These are phyloP conservation scores for Dendrobium nobile DNA, from an alignment of 106 monocot genomes.

Conservation along the genomic window DNA sequence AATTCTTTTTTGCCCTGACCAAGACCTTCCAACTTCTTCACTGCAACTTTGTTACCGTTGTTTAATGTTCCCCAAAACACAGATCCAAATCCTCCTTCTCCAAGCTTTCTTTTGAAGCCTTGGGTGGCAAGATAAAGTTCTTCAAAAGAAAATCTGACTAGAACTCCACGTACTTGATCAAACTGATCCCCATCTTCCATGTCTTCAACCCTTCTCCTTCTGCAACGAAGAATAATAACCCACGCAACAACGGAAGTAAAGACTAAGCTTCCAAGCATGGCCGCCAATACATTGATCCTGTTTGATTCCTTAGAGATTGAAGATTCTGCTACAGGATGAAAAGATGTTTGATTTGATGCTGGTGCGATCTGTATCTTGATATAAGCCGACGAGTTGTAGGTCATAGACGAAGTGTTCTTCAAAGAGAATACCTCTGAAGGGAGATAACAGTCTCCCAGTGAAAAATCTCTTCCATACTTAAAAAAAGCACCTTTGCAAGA, in stretches of 20 bases:
- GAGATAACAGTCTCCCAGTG: constrained; percentile 4
- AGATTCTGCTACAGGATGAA: background rate
- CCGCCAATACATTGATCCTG: background rate
- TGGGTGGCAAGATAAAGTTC: constrained; percentile 16
- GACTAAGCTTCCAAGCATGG: background rate
- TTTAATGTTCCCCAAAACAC: constrained; percentile 13
- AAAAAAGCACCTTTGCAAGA: constrained; percentile 33
- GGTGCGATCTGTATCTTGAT: constrained; percentile 25
- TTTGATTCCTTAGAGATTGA: background rate
- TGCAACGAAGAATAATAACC: background rate
- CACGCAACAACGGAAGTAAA: background rate
- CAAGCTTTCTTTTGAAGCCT: constrained; percentile 1
- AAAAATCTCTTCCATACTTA: constrained; percentile 5
- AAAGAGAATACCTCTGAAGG: constrained; percentile 22
- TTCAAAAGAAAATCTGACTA: constrained; percentile 32
- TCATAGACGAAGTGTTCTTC: background rate
- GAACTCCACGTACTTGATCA: constrained; percentile 25
- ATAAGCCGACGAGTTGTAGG: constrained; percentile 13
- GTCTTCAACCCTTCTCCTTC: background rate
- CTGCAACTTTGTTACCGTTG: constrained; percentile 7
- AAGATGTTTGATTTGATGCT: too few species aligned
- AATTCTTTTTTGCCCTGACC: constrained; percentile 6
- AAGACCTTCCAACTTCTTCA: constrained; percentile 8
- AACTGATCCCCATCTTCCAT: constrained; percentile 13
- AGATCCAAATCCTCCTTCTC: constrained; percentile 19